Conservation (phyloP, 1,284 basidiomycete genomes). For the Microbotryum saponariae region DNA sequence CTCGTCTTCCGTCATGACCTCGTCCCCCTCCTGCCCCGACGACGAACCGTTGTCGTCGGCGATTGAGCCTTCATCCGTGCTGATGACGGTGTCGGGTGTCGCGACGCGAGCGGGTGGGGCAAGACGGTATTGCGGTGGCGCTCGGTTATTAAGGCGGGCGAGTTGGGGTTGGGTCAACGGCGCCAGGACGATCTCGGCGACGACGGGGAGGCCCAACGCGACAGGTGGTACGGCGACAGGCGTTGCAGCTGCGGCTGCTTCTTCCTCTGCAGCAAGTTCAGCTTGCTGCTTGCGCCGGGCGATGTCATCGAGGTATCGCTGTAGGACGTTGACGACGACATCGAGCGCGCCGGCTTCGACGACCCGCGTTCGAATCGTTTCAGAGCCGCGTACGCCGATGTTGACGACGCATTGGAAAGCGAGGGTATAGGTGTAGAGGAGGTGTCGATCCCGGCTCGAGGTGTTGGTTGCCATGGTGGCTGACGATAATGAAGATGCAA, state of each 20-base stretch:
- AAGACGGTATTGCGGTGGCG: constrained; percentile 7
- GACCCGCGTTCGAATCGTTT: constrained; percentile 80
- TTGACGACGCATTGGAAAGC: constrained; percentile 98
- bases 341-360: constrained; percentile 94
- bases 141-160: constrained; percentile 15
- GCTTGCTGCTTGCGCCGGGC: constrained; percentile 40
- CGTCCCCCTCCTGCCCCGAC: constrained; percentile 17
- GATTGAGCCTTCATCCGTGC: constrained; percentile 16
- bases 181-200: constrained; percentile 12
- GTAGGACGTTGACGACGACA: constrained; percentile 86
- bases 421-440: constrained; percentile 55
- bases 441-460: constrained; percentile 64
- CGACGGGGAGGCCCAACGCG: constrained; percentile 1
- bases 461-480: constrained; percentile 4
- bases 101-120: constrained; percentile 19
- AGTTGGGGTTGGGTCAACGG: constrained; percentile 19
- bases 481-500: background rate
- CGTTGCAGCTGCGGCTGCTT: constrained; percentile 12
- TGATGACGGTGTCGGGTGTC: constrained; percentile 27
- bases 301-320: constrained; percentile 57
- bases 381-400: constrained; percentile 93
- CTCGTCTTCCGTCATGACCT: constrained; percentile 4
- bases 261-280: constrained; percentile 14
- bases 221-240: background rate
- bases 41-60: constrained; percentile 22